A percentile compares a stretch with the other conserved stretches of the same genome.
Conservation (phyloP, 2,329 filamentous ascomycete genomes). For the Colletotrichum lindemuthianum region DNA sequence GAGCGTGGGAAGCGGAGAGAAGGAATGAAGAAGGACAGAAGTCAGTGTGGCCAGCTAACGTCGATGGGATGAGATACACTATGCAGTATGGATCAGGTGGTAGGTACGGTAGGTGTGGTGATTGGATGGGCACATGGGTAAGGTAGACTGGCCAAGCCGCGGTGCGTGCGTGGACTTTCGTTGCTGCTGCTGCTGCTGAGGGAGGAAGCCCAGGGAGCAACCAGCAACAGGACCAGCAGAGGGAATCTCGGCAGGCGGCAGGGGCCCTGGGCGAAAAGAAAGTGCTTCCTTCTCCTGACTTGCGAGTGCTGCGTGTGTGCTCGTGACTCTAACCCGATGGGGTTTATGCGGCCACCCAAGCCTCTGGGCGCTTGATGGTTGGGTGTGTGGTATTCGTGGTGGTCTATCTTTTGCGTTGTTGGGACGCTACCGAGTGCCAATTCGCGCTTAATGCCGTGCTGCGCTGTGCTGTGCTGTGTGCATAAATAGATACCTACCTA, state of each 20-base stretch:
- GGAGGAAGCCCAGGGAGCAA: conserved; percentile 10
- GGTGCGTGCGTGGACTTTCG: background rate
- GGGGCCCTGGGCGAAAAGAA: background rate
- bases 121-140: background rate
- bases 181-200: conserved; percentile 1
- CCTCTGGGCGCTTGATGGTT: conserved; percentile 17
- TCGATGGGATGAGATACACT: conserved; percentile 10
- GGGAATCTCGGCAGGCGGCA: background rate
- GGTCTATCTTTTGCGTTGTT: background rate
- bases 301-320: background rate
- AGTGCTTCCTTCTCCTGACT: background rate
- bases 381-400: too few relatives aligned
- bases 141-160: background rate
- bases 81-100: conserved; percentile 17
- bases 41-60: background rate
- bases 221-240: too few relatives aligned
- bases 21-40: conserved; percentile 5
- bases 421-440: background rate
- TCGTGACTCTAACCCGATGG: conserved; percentile 35
- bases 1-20: background rate
- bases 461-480: too few relatives aligned
- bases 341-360: conserved; percentile 27
- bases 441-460: background rate
- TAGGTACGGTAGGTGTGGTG: conserved; percentile 15
- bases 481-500: too few relatives aligned